Percentiles rank a stretch among this genome's conserved stretches.
Evolutionary conservation across 805 yeast genomes (phyloP).

Genomic region (Saccharomycopsis oosterbeekiorum): DNA sequence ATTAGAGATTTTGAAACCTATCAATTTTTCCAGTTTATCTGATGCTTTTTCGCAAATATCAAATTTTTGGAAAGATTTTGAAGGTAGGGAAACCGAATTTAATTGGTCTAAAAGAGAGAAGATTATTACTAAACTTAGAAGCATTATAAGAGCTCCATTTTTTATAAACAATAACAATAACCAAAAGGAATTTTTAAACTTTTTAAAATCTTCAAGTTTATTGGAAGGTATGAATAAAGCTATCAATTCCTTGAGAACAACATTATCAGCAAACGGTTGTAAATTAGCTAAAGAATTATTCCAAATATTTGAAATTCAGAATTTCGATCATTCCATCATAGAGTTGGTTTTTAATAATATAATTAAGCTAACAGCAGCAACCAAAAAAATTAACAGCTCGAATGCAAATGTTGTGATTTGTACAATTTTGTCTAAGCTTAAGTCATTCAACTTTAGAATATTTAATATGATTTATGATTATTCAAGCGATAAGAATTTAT

Average conservation of each 20-base stretch:
- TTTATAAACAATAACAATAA: conserved; percentile 27
- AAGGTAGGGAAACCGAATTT: conserved; percentile 72
- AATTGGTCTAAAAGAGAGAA: conserved; percentile 78
- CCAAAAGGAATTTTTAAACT: conserved; percentile 26
- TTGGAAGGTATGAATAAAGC: conserved; percentile 59
- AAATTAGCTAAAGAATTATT: conserved; percentile 64
- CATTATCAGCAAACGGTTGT: conserved; percentile 67
- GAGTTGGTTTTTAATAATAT: conserved; percentile 25
- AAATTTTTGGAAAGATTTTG: conserved; percentile 35
- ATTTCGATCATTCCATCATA: conserved; percentile 30
- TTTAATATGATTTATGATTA: conserved; percentile 41
- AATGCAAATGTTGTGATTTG: conserved; percentile 45
- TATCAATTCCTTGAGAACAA: conserved; percentile 68
- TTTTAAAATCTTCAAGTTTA: conserved; percentile 31
- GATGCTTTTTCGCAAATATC: conserved; percentile 25
- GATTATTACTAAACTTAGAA: conserved; percentile 45
- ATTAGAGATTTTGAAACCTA: conserved; percentile 29
- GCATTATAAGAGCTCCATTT: conserved; percentile 50
- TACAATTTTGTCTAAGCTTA: conserved; percentile 22
- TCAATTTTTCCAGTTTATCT: conserved; percentile 24
- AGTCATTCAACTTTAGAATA: conserved; percentile 38
- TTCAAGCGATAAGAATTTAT: conserved; percentile 58
- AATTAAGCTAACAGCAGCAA: conserved; percentile 44
- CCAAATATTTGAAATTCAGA: conserved; percentile 27
- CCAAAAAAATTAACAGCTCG: conserved; percentile 54